These are phyloP conservation scores for Hypoxylon lienhwacheense DNA, from an alignment of 495 filamentous ascomycete genomes.

Conservation along the genomic window DNA sequence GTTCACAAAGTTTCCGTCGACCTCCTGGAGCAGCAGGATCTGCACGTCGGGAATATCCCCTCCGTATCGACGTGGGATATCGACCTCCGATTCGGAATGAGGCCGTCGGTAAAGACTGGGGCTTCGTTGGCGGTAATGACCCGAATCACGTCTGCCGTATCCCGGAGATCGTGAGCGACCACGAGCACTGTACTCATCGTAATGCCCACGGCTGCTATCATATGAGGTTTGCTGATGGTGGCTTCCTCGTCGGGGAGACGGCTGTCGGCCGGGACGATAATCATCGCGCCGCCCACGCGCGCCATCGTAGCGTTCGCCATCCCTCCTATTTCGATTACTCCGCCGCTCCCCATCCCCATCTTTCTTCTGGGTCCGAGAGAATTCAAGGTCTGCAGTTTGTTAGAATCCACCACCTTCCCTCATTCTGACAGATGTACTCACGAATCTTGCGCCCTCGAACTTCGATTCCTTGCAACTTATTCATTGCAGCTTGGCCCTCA, in stretches of 20 bases:
- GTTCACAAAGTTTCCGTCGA: constrained; percentile 76
- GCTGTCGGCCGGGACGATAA: constrained; percentile 61
- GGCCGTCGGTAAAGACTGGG: constrained; percentile 62
- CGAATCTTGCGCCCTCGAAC: constrained; percentile 87
- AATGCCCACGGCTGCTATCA: constrained; percentile 45
- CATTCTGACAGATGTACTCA: constrained; percentile 55
- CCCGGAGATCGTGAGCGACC: constrained; percentile 70
- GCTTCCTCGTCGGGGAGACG: constrained; percentile 50
- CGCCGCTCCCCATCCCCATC: constrained; percentile 56
- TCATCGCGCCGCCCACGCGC: constrained; percentile 65
- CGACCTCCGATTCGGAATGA: constrained; percentile 61
- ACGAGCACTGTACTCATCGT: constrained; percentile 49
- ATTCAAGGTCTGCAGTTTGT: constrained; percentile 74
- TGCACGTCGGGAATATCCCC: constrained; percentile 89
- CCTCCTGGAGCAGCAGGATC: constrained; percentile 76
- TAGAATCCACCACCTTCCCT: constrained; percentile 9
- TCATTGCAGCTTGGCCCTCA: constrained; percentile 72
- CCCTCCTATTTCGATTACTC: constrained; percentile 42
- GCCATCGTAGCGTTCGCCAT: constrained; percentile 46
- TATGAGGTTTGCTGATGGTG: constrained; percentile 47
- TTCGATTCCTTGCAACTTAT: constrained; percentile 73
- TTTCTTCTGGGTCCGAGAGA: constrained; percentile 86
- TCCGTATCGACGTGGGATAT: constrained; percentile 72
- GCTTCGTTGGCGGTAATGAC: constrained; percentile 60
- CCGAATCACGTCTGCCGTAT: constrained; percentile 51